phyloP scores from a whole-genome alignment of 768 basidiomycete species.

The Tulasnella sp. region DNA sequence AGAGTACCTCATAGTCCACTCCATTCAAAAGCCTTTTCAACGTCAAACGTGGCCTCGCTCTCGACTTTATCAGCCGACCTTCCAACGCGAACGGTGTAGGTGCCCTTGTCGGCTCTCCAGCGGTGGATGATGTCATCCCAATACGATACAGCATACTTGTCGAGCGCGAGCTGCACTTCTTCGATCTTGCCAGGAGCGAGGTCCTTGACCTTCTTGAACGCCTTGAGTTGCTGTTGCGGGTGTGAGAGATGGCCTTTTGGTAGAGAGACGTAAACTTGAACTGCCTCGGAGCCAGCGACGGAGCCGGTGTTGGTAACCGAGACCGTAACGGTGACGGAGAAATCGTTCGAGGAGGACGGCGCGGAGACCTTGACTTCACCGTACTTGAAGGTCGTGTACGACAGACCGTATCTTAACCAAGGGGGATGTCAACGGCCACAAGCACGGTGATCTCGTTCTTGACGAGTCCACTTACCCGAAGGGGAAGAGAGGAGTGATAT shows the following conservation, averaged over 20 bases:
- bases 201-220: conserved; percentile 41
- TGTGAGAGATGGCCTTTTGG: conserved; percentile 48
- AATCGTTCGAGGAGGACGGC: conserved; percentile 30
- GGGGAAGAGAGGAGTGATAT: conserved; percentile 56
- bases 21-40: conserved; percentile 64
- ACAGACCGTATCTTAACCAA: conserved; percentile 57
- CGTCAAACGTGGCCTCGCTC: conserved; percentile 44
- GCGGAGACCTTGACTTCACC: conserved; percentile 43
- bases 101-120: conserved; percentile 54
- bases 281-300: conserved; percentile 57
- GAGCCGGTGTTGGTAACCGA: conserved; percentile 56
- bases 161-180: conserved; percentile 37
- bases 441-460: not conserved
- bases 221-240: conserved; percentile 60
- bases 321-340: conserved; percentile 44
- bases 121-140: conserved; percentile 49
- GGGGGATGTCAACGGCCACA: conserved; percentile 32
- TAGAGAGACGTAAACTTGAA: conserved; percentile 63
- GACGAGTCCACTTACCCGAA: conserved; percentile 51
- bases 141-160: conserved; percentile 50
- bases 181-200: conserved; percentile 38
- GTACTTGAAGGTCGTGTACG: conserved; percentile 67
- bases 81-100: conserved; percentile 51
- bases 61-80: conserved; percentile 49
- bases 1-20: conserved; percentile 48